Evolutionary conservation across 257 asterid species (phyloP), one percentile per base, ranked within the genome.

Genomic region (Plectranthus barbatus): DNA sequence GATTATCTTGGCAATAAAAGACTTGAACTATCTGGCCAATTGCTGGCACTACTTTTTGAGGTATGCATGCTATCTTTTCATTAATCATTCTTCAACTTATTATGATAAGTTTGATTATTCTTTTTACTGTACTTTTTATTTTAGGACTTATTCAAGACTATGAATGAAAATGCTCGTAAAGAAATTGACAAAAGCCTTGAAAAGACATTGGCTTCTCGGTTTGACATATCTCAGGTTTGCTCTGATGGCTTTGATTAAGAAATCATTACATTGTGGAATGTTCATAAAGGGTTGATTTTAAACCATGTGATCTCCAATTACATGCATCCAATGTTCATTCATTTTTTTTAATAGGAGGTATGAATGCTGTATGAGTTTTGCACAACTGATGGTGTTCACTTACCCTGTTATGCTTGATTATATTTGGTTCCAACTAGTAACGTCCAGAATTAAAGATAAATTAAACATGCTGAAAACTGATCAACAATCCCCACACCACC

Each of bases 1-100:
- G 99, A 92, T 76, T 92, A 92, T 52, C 95, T 90, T 62, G 99
- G 99, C 70, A 92, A 89, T 83, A 92, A 92, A 77, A 84, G 99
- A 64, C 64, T 92, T 77, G 99, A 92, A 78, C 86, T 92, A 17
- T 89, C 99, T 46, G 99, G 97, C 62, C 97, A 92, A 73, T 56
- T 89, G 60, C 63, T 92, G 59, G 80, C 97, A 60, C 62, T 92
- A 70, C 95, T 92, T 68, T 92, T 92, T 79, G 99, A 92, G 96
- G 97, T 90, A 81, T 13, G 59, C 75, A 57, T 54, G 59, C 44
- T 20, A 45, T 51, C 56, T 53, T 44, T 31, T 62, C n/a, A 4
- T 62, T 33, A 50, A 36, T 26, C 3, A 26, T 26, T 26, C 31
- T 60, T 68, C 37, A 50, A 4, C 56, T 56, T 46, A 14, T 64